phyloP scores from a whole-genome alignment of 1,139 yeast genomes.

The Hyphopichia wangnamkhiaoensis region DNA sequence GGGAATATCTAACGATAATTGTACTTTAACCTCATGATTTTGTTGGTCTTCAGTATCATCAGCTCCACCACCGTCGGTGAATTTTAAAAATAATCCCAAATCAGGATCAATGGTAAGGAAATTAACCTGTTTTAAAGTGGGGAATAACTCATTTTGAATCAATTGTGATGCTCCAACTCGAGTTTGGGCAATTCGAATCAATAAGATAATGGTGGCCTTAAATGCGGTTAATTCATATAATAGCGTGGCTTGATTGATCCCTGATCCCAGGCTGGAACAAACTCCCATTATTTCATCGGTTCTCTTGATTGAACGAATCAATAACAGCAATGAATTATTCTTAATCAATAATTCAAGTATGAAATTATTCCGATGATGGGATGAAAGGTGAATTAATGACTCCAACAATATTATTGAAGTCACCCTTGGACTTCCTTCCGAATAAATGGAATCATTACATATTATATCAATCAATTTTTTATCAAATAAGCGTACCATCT shows the following conservation, averaged over 20 bases:
- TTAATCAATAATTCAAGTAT: slow-evolving; percentile 62
- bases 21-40: slow-evolving; percentile 36
- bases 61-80: slow-evolving; percentile 19
- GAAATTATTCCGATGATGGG: slow-evolving; percentile 47
- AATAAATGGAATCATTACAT: slow-evolving; percentile 76
- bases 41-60: slow-evolving; percentile 14
- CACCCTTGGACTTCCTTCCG: slow-evolving; percentile 78
- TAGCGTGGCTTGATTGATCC: slow-evolving; percentile 51
- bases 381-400: slow-evolving; percentile 61
- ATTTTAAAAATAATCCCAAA: slow-evolving; percentile 57
- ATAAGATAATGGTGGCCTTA: slow-evolving; percentile 67
- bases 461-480: slow-evolving; percentile 63
- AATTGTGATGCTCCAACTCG: slow-evolving; percentile 76
- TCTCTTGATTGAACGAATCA: slow-evolving; percentile 67
- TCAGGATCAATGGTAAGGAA: slow-evolving; percentile 77
- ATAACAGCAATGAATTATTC: slow-evolving; percentile 62
- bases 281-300: slow-evolving; percentile 63
- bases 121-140: slow-evolving; percentile 55
- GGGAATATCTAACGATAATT: slow-evolving; percentile 55
- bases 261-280: slow-evolving; percentile 21
- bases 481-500: slow-evolving; percentile 58
- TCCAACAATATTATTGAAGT: slow-evolving; percentile 76
- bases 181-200: slow-evolving; percentile 74
- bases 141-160: slow-evolving; percentile 71
- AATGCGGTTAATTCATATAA: slow-evolving; percentile 75